A percentile compares a stretch with the other conserved stretches of the same genome.
These are phyloP conservation scores for Whalleya microplaca DNA, from an alignment of 2,329 filamentous ascomycete species.

Conservation along the genomic window DNA sequence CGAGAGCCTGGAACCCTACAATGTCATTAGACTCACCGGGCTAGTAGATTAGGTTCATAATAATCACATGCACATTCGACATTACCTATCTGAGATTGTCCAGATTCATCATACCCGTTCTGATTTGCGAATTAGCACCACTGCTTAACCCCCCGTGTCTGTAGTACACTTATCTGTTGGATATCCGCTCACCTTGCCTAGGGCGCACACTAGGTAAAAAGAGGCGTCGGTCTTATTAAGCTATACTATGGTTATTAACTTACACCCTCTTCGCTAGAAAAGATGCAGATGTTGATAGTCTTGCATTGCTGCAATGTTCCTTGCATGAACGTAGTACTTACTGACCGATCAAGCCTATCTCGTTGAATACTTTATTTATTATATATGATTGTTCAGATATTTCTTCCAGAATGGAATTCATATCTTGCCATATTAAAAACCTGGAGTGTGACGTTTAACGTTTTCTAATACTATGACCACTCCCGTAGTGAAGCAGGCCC, in stretches of 20 bases:
- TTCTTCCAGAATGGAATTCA: not conserved
- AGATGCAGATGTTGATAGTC: no score
- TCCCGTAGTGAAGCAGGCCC: no score
- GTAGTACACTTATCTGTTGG: conserved; percentile 26
- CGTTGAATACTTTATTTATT: not conserved
- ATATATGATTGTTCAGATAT: not conserved
- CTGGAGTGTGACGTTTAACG: no score
- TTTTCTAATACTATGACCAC: no score
- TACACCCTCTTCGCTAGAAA: not conserved
- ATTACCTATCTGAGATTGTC: conserved; percentile 17
- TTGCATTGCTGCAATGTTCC: not conserved
- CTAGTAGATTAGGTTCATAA: conserved; percentile 10
- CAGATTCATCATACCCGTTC: conserved; percentile 6
- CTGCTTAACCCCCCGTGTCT: conserved; percentile 25
- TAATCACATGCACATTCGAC: conserved; percentile 17
- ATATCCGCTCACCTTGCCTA: conserved; percentile 1
- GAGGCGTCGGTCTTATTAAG: not conserved
- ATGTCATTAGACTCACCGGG: conserved; percentile 1
- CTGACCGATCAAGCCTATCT: not conserved
- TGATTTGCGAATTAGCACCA: conserved; percentile 25
- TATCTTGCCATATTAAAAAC: not conserved
- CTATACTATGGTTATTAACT: not conserved
- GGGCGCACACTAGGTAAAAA: not conserved
- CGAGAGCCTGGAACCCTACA: conserved; percentile 19
- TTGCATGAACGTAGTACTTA: not conserved